These are phyloP conservation scores for Erigeron canadensis DNA, from an alignment of 129 eudicot genomes.

Conservation along the genomic window DNA sequence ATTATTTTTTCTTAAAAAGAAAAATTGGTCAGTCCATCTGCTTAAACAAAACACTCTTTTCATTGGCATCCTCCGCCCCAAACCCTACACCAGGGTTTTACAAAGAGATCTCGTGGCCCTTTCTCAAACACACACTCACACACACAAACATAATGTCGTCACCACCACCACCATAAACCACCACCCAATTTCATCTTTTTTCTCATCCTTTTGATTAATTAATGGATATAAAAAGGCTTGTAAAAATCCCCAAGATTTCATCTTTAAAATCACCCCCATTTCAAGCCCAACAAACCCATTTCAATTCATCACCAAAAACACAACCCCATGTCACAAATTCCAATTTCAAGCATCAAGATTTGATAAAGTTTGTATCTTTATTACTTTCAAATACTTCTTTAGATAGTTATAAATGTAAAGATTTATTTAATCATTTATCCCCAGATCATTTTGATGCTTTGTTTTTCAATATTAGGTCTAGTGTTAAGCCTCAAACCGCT, in stretches of 20 bases:
- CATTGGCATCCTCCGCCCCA: conserved; percentile 33
- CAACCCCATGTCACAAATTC: conserved; percentile 15
- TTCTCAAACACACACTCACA: conserved; percentile 29
- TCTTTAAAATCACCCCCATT: conserved; percentile 43
- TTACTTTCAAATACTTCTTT: conserved; percentile 55
- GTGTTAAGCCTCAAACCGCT: conserved; percentile 50
- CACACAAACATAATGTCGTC: conserved; percentile 28
- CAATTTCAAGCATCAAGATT: conserved; percentile 22
- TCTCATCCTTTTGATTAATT: neutral
- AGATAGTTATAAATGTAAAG: conserved; percentile 47
- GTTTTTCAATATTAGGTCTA: conserved; percentile 40
- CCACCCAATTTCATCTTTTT: conserved; percentile 8
- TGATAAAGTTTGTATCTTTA: conserved; percentile 51
- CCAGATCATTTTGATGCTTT: conserved; percentile 61
- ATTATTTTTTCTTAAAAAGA: too few species aligned
- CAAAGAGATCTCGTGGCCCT: conserved; percentile 46
- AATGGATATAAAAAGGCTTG: conserved; percentile 56
- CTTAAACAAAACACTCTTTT: neutral
- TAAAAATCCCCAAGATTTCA: conserved; percentile 40
- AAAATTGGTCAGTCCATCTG: neutral
- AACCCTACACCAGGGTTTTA: conserved; percentile 46
- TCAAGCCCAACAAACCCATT: conserved; percentile 29
- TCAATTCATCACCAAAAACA: conserved; percentile 16
- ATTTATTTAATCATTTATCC: conserved; percentile 47
- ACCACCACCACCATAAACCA: conserved; percentile 23